Evolutionary conservation across 2,329 filamentous ascomycete species (phyloP), one percentile per base, ranked within the genome.

Genomic region (Diaporthe citriasiana): DNA sequence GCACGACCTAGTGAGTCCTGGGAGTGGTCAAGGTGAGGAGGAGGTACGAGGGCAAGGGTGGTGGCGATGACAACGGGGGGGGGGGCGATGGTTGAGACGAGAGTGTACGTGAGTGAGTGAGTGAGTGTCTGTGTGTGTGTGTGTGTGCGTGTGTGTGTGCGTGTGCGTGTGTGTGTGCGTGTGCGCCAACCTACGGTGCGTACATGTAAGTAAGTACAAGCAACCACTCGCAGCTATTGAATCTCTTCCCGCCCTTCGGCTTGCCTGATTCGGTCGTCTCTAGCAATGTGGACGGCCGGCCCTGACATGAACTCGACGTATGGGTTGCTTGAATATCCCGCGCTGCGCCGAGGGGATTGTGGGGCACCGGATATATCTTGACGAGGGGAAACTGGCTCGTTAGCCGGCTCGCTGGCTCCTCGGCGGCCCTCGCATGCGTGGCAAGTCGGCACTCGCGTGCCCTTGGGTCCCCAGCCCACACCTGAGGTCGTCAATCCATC

Each of bases 211-310:
- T n/a, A n/a, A n/a, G n/a, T n/a, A 30, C 40, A n/a, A 4, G 19
- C 17, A 33, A 1, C 53, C 19, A 12, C 30, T 17, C 30, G 22
- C 22, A 55, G 33, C 9, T 4, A 9, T 35, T 35, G 33, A 35
- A 50, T 50, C 22, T 50, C 22, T 7, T 27, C n/a, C 35, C 17
- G 60, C 38, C 60, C 19, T 30, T 68, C 63, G 63, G 63, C 63
- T 68, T 68, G 63, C 63, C 63, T 53, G 47, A 68, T 68, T 40
- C 38, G 63, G 63, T 22, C 30, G n/a, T 22, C 45, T 66, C 22
- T 50, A 30, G 42, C 60, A 35, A 50, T 12, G 22, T 47, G 22
- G 19, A n/a, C 19, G 25, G 42, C 60, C 19, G 42, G 27, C 42
- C 27, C 27, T 47, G 27, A 30, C 25, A 30, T 15, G 59, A 65